A percentile compares a stretch with the other conserved stretches of the same genome.
These are phyloP conservation scores for Nicotiana benthamiana DNA, from an alignment of 257 asterid genomes.

Conservation along the genomic window DNA sequence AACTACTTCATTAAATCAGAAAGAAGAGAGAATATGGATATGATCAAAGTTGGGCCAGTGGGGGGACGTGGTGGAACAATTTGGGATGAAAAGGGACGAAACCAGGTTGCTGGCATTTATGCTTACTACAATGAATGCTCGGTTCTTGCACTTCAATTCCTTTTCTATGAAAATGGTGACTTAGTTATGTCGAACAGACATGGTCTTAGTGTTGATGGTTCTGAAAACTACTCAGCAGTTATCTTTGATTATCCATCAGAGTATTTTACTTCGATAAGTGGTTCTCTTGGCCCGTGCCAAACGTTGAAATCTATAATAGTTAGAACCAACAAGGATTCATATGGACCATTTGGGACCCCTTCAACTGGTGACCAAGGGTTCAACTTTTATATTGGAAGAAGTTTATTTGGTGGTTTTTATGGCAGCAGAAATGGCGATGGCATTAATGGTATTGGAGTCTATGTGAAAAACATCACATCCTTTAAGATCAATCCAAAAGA, in stretches of 20 bases:
- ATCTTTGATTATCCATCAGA: background rate
- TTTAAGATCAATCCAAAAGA: background rate
- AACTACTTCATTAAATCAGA: too few species aligned
- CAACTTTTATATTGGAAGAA: background rate
- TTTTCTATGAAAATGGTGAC: background rate
- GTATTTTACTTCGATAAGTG: background rate
- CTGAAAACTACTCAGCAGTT: background rate
- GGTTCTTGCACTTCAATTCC: background rate
- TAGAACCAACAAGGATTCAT: slow-evolving; percentile 27
- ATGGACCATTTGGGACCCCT: slow-evolving; percentile 34
- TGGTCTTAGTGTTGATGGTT: background rate
- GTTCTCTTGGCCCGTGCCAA: background rate
- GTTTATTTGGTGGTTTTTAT: too few species aligned
- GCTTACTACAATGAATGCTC: background rate
- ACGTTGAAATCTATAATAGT: slow-evolving; percentile 21
- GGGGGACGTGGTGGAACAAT: background rate
- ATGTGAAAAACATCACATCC: background rate
- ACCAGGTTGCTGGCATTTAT: background rate
- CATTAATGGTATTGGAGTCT: background rate
- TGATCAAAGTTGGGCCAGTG: background rate
- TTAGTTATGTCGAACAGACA: background rate
- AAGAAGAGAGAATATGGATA: too few species aligned
- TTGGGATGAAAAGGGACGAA: background rate
- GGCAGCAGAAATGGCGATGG: too few species aligned
- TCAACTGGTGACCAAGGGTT: slow-evolving; percentile 10